Percentiles rank a stretch among this genome's conserved stretches.
Evolutionary conservation across 176 grass and related monocot genomes (phyloP).

Genomic region (Bonia amplexicaulis): DNA sequence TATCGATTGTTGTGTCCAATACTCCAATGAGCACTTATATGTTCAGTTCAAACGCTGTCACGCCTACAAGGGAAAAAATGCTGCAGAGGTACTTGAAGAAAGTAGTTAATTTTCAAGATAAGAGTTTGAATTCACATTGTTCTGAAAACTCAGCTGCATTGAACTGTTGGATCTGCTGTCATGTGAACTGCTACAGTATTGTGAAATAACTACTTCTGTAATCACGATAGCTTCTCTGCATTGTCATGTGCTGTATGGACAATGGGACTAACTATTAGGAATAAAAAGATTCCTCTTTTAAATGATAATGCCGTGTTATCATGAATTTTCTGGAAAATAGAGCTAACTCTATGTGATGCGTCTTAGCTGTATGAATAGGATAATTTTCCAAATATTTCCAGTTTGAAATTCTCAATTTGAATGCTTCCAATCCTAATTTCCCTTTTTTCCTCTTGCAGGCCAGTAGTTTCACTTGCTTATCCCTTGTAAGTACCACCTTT

Average conservation of each 20-base stretch:
- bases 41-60: background rate
- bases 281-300: background rate
- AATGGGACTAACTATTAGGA: background rate
- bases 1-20: background rate
- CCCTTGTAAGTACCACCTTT: conserved; percentile 66
- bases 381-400: background rate
- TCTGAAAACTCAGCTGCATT: background rate
- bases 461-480: conserved; percentile 89
- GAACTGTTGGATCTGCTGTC: background rate
- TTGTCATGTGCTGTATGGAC: background rate
- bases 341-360: background rate
- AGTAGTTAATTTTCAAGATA: background rate
- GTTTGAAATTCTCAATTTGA: background rate
- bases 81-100: background rate
- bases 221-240: background rate
- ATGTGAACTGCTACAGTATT: background rate
- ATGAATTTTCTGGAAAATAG: background rate
- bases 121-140: background rate
- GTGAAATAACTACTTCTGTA: background rate
- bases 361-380: background rate
- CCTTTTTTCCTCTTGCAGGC: conserved; percentile 50
- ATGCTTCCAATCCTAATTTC: background rate
- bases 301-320: background rate
- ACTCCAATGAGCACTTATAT: background rate
- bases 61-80: background rate